Base-by-base conservation (phyloP, 306 rosid genomes). In the Dryas octopetala region DNA sequence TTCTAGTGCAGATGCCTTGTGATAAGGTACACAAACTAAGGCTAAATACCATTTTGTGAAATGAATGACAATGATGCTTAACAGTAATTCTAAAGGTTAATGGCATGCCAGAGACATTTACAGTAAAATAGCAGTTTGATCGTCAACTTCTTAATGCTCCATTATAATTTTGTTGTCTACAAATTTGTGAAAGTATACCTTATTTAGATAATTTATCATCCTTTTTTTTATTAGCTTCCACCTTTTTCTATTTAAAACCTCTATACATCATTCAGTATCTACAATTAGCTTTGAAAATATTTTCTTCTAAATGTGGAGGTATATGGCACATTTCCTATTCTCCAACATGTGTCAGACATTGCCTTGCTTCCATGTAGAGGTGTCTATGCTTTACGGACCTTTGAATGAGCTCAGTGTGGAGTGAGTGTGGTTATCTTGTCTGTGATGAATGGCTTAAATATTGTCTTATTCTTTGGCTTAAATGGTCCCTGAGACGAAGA, bases 1-100 rank as follows among this genome's bases (percentile, higher is more conserved):
- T 76, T 74, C 59, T 69, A 15, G 3, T 23, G 55, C 28, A 50
- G 16, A 45, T 73, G 61, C 28, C n/a, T 64, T 70, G 13, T 74
- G 73, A 70, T 40, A 32, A 50, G 68, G 53, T 74, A 14, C 50
- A 45, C 15, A 57, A 45, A 26, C 16, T 55, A 46, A 9, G n/a
- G 70, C 32, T 66, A n/a, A 62, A 19, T 68, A 15, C 44, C 16
- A 52, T 73, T 46, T 48, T 54, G 26, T 68, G 69, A 71, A 55
- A 66, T 46, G 69, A 38, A 38, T 74, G 48, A 54, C 4, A 41
- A 2, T 49, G 63, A 47, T 38, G 66, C 71, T 73, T 26, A 60
- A 23, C 45, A 47, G 16, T 72, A 60, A n/a, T 28, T 7, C 26
- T 23, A 49, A 10, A 53, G 64, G 65, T 75, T 52, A 45, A 68